These are phyloP conservation scores for Wakefieldia striispora DNA, from an alignment of 768 basidiomycete genomes.

Conservation along the genomic window DNA sequence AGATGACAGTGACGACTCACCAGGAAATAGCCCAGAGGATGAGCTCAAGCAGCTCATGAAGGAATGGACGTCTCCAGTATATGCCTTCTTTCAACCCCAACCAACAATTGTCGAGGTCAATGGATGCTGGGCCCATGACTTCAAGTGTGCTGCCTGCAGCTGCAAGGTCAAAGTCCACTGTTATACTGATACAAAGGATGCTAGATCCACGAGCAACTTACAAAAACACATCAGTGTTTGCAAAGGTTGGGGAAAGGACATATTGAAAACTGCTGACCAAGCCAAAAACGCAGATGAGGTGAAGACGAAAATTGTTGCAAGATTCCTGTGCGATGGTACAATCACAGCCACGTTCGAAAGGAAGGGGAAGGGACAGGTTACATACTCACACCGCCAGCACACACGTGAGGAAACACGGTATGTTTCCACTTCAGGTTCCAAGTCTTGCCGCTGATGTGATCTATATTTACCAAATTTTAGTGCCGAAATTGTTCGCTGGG, in stretches of 20 bases:
- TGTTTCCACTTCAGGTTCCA: too few species aligned
- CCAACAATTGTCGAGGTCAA: not conserved
- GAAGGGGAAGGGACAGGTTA: too few species aligned
- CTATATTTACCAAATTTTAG: too few species aligned
- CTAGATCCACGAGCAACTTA: constrained; percentile 22
- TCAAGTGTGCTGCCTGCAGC: not conserved
- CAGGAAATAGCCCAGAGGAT: too few species aligned
- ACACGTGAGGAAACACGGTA: too few species aligned
- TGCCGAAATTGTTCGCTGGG: too few species aligned
- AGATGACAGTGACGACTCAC: too few species aligned
- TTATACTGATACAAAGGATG: constrained; percentile 17
- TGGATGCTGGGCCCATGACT: not conserved
- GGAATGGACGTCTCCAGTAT: not conserved
- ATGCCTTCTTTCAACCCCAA: not conserved
- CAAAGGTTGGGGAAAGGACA: constrained; percentile 21
- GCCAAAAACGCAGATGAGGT: not conserved
- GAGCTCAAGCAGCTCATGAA: too few species aligned
- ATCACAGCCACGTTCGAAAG: constrained; percentile 12
- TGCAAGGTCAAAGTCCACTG: constrained; percentile 6
- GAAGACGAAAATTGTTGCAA: not conserved
- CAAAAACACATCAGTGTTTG: not conserved
- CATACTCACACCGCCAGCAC: too few species aligned
- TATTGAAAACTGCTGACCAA: constrained; percentile 6
- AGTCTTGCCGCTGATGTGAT: too few species aligned
- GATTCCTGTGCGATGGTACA: constrained; percentile 4